Evolutionary conservation across 116 monocot genomes (phyloP).

Genomic region (Phalaenopsis hybrid): DNA sequence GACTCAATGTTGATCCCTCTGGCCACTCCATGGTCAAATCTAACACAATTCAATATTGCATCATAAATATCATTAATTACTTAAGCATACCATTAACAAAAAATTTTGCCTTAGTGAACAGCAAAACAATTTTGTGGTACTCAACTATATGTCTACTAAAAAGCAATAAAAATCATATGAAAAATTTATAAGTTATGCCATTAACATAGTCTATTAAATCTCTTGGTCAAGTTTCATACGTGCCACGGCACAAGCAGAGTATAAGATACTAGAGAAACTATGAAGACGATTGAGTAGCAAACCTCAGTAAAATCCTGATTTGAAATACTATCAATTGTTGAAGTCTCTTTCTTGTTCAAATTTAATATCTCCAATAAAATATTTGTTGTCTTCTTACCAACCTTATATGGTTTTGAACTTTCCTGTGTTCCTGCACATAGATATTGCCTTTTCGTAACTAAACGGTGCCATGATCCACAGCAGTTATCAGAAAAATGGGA

Average conservation of each 20-base stretch:
- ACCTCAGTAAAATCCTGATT: conserved; percentile 99
- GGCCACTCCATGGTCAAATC: not conserved
- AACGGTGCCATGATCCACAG: not conserved
- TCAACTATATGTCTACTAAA: too few species aligned
- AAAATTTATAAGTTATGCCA: not conserved
- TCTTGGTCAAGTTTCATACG: not conserved
- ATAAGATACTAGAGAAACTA: not conserved
- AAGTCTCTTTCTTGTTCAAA: conserved; percentile 66
- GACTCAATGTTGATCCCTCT: not conserved
- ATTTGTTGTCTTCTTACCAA: conserved; percentile 86
- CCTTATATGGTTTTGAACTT: conserved; percentile 57
- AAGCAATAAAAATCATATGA: too few species aligned
- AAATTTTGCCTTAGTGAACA: too few species aligned
- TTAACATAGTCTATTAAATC: not conserved
- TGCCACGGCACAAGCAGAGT: not conserved
- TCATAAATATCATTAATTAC: not conserved
- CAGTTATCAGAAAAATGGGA: not conserved
- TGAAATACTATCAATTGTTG: conserved; percentile 76
- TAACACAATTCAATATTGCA: not conserved
- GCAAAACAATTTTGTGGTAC: too few species aligned
- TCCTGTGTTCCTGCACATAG: conserved; percentile 48
- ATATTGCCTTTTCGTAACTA: conserved; percentile 1
- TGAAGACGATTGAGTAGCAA: not conserved
- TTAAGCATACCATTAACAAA: not conserved
- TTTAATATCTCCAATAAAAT: conserved; percentile 77